Base-by-base conservation (phyloP, 1,284 basidiomycete species). In the Dichomitus squalens region DNA sequence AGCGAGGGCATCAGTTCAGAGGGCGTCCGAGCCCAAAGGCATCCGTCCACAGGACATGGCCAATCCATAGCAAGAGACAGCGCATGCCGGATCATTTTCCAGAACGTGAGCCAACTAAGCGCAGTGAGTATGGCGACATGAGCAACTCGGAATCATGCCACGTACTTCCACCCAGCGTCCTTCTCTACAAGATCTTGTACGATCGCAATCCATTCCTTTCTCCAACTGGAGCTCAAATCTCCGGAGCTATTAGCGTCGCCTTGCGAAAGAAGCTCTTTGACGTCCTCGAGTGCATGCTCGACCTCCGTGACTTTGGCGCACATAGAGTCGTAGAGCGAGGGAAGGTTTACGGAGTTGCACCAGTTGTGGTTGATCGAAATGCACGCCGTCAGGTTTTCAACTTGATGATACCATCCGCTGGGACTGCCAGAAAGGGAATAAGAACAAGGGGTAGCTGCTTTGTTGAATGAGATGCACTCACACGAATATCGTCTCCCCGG, bases 281-380 rank as follows among this genome's bases (percentile, higher is more conserved):
- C 69, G 39, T 72, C 71, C 29, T 70, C 67, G n/a, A 72, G 63
- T 2, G 68, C 69, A 21, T 59, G 44, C 52, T 72, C 70, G 27
- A 72, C 71, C 43, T 71, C 69, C 1, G 50, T 55, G 14, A 72
- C 69, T 44, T 71, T 70, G 20, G 63, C 65, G 53, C 70, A 72
- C 67, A 72, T 72, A 0, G 70, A 68, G 3, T 54, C 49, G 49
- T 72, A 72, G n/a, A 72, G 60, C 7, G 66, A 66, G 9, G 67
- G 69, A 1, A 72, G 61, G 55, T 70, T 71, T 39, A 67, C 63
- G 12, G 70, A 60, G 66, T 72, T 72, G 63, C 68, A 72, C 70
- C 70, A 72, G 58, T 72, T 72, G 65, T 72, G 70, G 48, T 72
- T 72, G 62, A 72, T 69, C 1, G 70, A 72, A 23, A 72, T 67